Conservation (phyloP, 129 eudicot species). For the Heracleum sosnowskyi region DNA sequence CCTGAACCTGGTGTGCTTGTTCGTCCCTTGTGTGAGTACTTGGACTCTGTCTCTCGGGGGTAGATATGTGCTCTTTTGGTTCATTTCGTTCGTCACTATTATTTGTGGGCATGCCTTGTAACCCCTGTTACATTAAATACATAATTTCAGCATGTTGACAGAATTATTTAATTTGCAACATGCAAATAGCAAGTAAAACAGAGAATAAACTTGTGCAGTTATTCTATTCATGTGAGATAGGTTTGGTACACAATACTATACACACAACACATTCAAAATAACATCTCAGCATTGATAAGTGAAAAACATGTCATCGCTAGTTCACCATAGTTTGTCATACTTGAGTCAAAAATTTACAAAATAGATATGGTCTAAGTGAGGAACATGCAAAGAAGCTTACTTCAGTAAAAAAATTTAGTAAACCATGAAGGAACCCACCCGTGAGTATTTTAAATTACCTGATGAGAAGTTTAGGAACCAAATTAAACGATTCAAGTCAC, state of each 20-base stretch:
- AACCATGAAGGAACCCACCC: neutral
- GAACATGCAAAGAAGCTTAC: neutral
- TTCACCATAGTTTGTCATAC: neutral
- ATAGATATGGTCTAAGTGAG: neutral
- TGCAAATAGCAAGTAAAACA: neutral
- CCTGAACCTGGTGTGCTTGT: neutral
- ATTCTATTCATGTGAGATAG: neutral
- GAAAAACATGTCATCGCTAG: neutral
- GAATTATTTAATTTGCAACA: neutral
- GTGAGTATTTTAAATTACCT: neutral
- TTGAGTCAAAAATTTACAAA: neutral
- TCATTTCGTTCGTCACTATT: neutral
- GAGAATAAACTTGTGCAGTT: neutral
- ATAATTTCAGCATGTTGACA: neutral
- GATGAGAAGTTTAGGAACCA: neutral
- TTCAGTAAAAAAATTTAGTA: neutral
- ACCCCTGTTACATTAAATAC: neutral
- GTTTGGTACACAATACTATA: neutral
- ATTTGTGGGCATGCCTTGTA: neutral
- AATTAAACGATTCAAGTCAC: neutral
- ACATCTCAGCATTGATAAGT: neutral
- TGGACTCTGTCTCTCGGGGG: neutral
- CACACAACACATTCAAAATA: neutral
- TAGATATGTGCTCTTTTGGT: neutral
- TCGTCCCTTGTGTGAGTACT: neutral